These are phyloP conservation scores for Trapa bicornis DNA, from an alignment of 345 rosid genomes.

Conservation along the genomic window DNA sequence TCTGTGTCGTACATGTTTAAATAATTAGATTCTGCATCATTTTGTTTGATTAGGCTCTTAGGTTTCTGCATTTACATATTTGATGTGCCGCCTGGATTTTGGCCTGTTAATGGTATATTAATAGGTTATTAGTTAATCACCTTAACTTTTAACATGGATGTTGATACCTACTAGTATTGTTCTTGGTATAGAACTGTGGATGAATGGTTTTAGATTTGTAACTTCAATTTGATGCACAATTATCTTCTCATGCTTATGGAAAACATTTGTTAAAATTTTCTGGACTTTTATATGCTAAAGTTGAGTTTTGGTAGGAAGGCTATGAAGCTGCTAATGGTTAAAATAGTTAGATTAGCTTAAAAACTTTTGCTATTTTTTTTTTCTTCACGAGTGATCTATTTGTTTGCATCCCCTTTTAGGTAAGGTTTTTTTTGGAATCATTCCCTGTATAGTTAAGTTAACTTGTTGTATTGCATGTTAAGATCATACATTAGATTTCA, in stretches of 20 bases:
- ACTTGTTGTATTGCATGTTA: no score
- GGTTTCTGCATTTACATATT: not conserved
- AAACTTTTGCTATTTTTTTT: not conserved
- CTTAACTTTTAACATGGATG: not conserved
- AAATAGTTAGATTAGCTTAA: no score
- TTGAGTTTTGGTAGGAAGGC: not conserved
- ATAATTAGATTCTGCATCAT: no score
- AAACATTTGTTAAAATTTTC: not conserved
- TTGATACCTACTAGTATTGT: not conserved
- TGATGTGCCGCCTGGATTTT: not conserved
- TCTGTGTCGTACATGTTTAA: no score
- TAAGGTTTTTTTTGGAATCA: not conserved
- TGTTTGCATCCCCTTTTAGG: not conserved
- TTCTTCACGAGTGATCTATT: not conserved
- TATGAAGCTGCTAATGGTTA: not conserved
- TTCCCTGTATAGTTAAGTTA: not conserved
- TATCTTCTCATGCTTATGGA: not conserved
- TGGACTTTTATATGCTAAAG: not conserved
- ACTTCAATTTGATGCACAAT: not conserved
- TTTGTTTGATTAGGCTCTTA: no score
- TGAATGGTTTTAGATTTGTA: not conserved
- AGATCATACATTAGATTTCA: no score
- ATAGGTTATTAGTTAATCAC: not conserved
- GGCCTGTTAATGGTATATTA: not conserved
- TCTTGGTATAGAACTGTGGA: not conserved